Base-by-base conservation (phyloP, 345 rosid species). In the Salix viminalis region DNA sequence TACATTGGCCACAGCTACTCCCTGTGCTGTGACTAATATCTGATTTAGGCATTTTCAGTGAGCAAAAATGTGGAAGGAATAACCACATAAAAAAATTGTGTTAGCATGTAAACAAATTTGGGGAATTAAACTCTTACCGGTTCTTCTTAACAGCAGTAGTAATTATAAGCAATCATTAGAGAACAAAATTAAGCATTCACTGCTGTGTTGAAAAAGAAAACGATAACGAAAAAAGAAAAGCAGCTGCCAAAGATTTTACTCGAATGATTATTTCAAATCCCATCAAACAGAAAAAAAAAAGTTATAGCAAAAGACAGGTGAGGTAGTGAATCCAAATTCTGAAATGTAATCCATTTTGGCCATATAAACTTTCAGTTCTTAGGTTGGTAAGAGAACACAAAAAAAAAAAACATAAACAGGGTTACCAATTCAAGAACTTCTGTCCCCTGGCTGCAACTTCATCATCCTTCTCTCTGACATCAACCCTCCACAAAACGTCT, bases 381-480 rank as follows among this genome's bases (percentile, higher is more conserved):
- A 67, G 71, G 46, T 36, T 65, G 32, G 8, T 18, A 30, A 69
- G 34, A 52, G 6, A 46, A 24, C 12, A 65, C 37, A 28, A 26
- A 15, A 15, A 56, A 19, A 5, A 42, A 64, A 52, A 19, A 70
- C 12, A 24, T 34, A 60, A 66, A 77, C 3, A 50, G 58, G 65
- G n/a, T 81, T 74, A 90, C 98, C 98, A 90, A 73, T 87, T 88
- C 73, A 93, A 48, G 70, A 93, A 91, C 78, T 86, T 73, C 75
- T 87, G 82, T 72, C 98, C 98, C 81, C 97, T 86, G 26, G 80
- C 89, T 19, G 91, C 92, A 75, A 90, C 77, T 56, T 88, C 88
- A 83, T 90, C 84, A 67, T 91, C 36, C 76, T 84, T 80, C 79
- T 93, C 98, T 79, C 97, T 83, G 21, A 77, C 32, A 19, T 91